Base-by-base conservation (phyloP, 805 yeast genomes). In the Ogataea paraovalis region DNA sequence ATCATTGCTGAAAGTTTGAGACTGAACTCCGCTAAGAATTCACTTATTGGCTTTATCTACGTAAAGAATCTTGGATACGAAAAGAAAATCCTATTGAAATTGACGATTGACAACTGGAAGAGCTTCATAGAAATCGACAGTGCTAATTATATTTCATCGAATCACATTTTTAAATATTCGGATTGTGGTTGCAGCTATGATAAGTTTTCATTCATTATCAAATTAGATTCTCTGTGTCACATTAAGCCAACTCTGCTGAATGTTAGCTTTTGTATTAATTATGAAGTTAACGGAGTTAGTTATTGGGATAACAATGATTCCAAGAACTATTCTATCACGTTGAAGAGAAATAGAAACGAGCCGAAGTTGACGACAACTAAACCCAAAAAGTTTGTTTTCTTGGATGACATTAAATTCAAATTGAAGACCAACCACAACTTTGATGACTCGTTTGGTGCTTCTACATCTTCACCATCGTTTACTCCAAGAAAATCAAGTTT, bases 21-120 rank as follows among this genome's bases (percentile, higher is more conserved):
- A 20, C 53, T 77, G 27, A 60, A 64, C 46, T 58, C 71, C 13
- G 55, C 68, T 14, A 80, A 78, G 52, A 71, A 69, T 47, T 68
- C 73, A 39, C 62, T 73, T 34, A 62, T 64, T 47, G 78, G 78
- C 0, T 64, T 68, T 43, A 64, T 71, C 23, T 69, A 64, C 48
- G 76, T 70, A 21, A 58, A 61, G 39, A 73, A 73, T 53, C 12
- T 69, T 20, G 54, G 70, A 0, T 73, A 66, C 56, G 67, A 69
- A 45, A 73, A 73, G 55, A 63, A 61, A 44, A 64, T 73, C 40
- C 59, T 65, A 33, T 57, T 81, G 32, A 79, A 77, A 56, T 62
- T 79, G 49, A 73, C 84, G 3, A 63, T 69, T 46, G 76, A 81
- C 62, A 60, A 69, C 47, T 82, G 78, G 78, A 66, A 70, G 43